These are phyloP conservation scores for Trichoderma koningiopsis DNA, from an alignment of 2,329 filamentous ascomycete genomes.

Conservation along the genomic window DNA sequence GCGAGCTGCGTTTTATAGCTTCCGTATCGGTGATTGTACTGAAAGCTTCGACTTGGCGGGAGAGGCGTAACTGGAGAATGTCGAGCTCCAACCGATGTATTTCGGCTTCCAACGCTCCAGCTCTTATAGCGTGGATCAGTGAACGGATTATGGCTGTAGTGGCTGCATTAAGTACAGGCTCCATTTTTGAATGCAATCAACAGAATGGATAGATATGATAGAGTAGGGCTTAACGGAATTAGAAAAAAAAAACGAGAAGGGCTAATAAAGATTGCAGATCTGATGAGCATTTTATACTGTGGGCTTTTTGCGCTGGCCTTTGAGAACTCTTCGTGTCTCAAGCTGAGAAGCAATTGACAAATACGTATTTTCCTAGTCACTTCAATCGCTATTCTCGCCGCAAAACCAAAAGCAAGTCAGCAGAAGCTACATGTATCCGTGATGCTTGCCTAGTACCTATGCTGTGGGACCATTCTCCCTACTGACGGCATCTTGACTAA, in stretches of 20 bases:
- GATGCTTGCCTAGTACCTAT: not conserved
- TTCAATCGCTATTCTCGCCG: not conserved
- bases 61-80: not conserved
- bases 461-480: not conserved
- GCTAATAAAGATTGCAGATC: too few species aligned
- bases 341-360: not conserved
- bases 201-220: too few species aligned
- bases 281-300: too few species aligned
- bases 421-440: too few species aligned
- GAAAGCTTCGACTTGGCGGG: not conserved
- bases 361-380: not conserved
- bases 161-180: not conserved
- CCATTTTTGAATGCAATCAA: not conserved
- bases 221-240: too few species aligned
- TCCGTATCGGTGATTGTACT: not conserved
- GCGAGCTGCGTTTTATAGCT: too few species aligned
- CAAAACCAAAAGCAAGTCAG: not conserved
- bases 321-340: not conserved
- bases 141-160: not conserved
- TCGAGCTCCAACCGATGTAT: slow-evolving; percentile 4
- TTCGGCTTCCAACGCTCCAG: not conserved
- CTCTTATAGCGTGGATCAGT: not conserved
- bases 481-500: not conserved
- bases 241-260: too few species aligned
- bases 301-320: too few species aligned